Evolutionary conservation across 169 alveolate species (phyloP), one percentile per base, ranked within the genome.

Genomic region (Cryptosporidium canis): DNA sequence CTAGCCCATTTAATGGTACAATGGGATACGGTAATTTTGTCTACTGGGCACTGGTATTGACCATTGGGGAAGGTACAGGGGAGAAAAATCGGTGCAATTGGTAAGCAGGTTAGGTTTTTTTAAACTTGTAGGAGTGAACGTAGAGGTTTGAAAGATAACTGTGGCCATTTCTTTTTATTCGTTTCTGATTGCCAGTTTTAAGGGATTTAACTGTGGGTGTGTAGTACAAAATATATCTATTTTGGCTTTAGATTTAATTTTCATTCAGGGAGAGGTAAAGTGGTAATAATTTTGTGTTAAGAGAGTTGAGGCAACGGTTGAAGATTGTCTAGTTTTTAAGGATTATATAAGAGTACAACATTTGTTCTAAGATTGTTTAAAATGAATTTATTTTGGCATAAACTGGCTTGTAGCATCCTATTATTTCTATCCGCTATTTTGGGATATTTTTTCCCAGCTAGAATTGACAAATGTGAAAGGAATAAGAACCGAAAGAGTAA

Each of bases 361-460:
- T 51, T 4, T 21, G 24, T 51, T 51, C 21, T 31, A 8, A 14
- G 8, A 37, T 39, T 66, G 9, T 35, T 37, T 41, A 27, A 70
- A 2, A 77, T 77, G 87, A 48, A 77, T 39, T 56, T 77, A 14
- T 55, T 77, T 35, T 77, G 87, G 87, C 87, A 77, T 41, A 77
- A 77, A 58, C 16, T 77, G 3, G 58, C 43, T 16, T 77, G 87
- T 61, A 77, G 87, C 33, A 9, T 61, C 9, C 21, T 77, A 27
- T 24, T 77, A 18, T 43, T 77, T 31, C 21, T 77, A 3, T 77
- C 87, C n/a, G 87, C 87, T 6, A 7, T 12, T 2, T 24, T 77
- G 14, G 87, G 87, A 35, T 77, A 77, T 37, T n/a, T 77, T 0
- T 61, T 55, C 18, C 87, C 87, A n/a, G 61, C 29, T 44, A 58